Evolutionary conservation across 108 stramenopile genomes (phyloP).

Genomic region (Aureococcus anophagefferens): DNA sequence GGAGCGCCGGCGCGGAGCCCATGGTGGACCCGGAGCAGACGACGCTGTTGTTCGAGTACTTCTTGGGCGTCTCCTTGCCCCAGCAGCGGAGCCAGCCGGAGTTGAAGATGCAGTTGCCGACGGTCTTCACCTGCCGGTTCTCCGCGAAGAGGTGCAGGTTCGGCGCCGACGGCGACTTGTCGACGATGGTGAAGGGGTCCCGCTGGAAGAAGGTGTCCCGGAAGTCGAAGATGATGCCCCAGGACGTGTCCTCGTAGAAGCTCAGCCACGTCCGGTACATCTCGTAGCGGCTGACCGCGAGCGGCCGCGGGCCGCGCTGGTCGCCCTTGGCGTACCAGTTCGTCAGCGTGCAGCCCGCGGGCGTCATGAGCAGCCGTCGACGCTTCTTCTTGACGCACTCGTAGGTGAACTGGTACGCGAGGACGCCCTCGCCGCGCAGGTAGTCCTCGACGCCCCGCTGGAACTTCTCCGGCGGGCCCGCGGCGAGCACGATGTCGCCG

Average conservation of each 20-base stretch:
- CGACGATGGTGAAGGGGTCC: conserved; percentile 6
- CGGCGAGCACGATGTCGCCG: conserved; percentile 14
- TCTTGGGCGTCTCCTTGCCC: conserved; percentile 6
- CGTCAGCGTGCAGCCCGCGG: conserved; percentile 4
- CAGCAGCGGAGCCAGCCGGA: conserved; percentile 9
- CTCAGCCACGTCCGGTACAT: conserved; percentile 12
- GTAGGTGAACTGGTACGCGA: conserved; percentile 14
- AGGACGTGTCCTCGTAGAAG: conserved; percentile 2
- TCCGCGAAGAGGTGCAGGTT: conserved; percentile 13
- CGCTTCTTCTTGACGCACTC: conserved; percentile 3
- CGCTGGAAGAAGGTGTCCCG: conserved; percentile 20
- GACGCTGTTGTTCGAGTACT: conserved; percentile 5
- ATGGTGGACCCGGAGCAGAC: conserved; percentile 17
- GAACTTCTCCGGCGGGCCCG: conserved; percentile 9
- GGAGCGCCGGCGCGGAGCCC: conserved; percentile 8
- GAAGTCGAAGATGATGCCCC: conserved; percentile 17
- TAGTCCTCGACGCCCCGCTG: conserved; percentile 11
- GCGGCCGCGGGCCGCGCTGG: background rate
- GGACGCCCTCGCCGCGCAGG: conserved; percentile 2
- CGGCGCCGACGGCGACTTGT: background rate
- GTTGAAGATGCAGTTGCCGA: conserved; percentile 19
- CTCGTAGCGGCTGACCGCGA: conserved; percentile 10
- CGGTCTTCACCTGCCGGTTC: conserved; percentile 12
- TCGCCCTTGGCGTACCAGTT: conserved; percentile 9
- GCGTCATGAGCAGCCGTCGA: background rate